Evolutionary conservation across 331 rosid species (phyloP).

Genomic region (Arachis monticola): DNA sequence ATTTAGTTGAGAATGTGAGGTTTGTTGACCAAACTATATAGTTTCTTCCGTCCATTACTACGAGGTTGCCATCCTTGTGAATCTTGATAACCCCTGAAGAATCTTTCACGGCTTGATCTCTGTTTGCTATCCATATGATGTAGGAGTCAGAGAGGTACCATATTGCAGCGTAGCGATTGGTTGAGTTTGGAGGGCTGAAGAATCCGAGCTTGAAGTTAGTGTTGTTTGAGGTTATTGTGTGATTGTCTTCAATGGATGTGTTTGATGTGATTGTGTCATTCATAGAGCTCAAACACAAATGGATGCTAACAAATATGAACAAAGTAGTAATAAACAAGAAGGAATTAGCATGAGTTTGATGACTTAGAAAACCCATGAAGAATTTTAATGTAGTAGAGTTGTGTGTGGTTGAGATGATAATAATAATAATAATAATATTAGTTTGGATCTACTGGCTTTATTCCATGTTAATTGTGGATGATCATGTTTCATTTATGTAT

Average conservation of each 20-base stretch:
- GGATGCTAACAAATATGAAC: constrained; percentile 20
- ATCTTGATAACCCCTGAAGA: too few relatives aligned
- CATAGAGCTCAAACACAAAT: neutral
- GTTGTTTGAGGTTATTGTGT: constrained; percentile 33
- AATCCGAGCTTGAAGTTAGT: too few relatives aligned
- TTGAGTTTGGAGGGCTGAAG: too few relatives aligned
- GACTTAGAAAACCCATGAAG: constrained; percentile 21
- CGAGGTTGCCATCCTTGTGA: too few relatives aligned
- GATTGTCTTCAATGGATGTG: constrained; percentile 19
- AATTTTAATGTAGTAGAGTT: neutral
- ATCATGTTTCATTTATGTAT: neutral
- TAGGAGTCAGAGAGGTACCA: too few relatives aligned
- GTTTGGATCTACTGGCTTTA: constrained; percentile 7
- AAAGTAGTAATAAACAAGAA: neutral
- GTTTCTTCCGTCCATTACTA: neutral
- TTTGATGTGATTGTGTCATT: constrained; percentile 32
- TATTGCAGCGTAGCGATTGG: too few relatives aligned
- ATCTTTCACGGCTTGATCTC: too few relatives aligned
- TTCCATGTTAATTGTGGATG: constrained; percentile 12
- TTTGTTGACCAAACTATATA: constrained; percentile 41
- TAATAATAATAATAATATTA: constrained; percentile 3
- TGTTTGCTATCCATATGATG: too few relatives aligned
- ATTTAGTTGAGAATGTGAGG: neutral
- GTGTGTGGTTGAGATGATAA: neutral
- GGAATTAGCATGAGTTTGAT: too few relatives aligned